phyloP scores from a whole-genome alignment of 371 early-diverging fungal genomes.

The Dichotomocladium elegans region DNA sequence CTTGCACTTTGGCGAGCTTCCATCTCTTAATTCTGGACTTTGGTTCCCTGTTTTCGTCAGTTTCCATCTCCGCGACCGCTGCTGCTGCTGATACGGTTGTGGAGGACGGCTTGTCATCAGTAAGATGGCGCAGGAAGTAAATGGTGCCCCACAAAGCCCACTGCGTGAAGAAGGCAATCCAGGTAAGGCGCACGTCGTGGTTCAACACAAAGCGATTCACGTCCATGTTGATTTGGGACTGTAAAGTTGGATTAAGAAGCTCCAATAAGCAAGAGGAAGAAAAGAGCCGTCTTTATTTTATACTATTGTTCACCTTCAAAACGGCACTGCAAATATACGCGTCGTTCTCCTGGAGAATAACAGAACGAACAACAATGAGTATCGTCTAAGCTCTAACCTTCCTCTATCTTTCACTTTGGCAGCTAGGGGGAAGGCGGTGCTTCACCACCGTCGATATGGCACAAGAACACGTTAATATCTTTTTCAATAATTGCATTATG shows the following conservation, averaged over 20 bases:
- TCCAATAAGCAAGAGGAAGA: neutral
- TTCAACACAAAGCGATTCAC: slow-evolving; percentile 18
- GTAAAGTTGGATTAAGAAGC: no score
- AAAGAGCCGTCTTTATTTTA: neutral
- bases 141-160: slow-evolving; percentile 34
- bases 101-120: no score
- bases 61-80: slow-evolving; percentile 9
- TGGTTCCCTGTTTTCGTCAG: slow-evolving; percentile 7
- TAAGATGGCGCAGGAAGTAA: slow-evolving; percentile 20
- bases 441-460: neutral
- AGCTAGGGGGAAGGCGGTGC: no score
- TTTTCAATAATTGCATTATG: neutral
- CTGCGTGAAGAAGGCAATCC: slow-evolving; percentile 36
- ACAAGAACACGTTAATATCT: neutral
- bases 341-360: slow-evolving; percentile 1
- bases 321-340: slow-evolving; percentile 3
- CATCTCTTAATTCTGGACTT: slow-evolving; percentile 1
- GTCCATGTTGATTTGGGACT: neutral
- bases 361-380: neutral
- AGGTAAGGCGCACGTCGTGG: slow-evolving; percentile 20
- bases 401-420: no score
- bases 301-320: neutral
- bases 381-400: no score
- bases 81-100: no score
- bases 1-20: slow-evolving; percentile 5